A percentile compares a stretch with the other conserved stretches of the same genome.
phyloP scores from a whole-genome alignment of 306 rosid genomes.

The Cucurbita maxima region DNA sequence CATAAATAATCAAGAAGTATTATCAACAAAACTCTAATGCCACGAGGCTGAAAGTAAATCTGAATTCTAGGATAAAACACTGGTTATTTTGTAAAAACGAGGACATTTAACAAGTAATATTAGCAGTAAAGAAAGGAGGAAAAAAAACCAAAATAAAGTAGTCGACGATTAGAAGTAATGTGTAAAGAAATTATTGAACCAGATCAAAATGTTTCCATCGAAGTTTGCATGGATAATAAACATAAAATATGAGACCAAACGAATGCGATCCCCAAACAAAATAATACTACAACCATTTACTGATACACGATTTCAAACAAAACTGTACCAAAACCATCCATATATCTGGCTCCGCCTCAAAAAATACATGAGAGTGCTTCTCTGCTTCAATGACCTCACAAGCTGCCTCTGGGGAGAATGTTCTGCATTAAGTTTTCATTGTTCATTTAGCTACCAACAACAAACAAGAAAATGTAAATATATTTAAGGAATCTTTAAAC shows the following conservation, averaged over 20 bases:
- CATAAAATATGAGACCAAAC: background rate
- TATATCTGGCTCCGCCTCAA: constrained; percentile 78
- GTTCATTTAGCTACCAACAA: background rate
- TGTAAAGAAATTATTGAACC: background rate
- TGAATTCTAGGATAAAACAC: background rate
- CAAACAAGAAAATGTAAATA: background rate
- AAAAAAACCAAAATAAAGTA: background rate
- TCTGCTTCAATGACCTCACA: constrained; percentile 89
- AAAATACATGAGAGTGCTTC: constrained; percentile 63
- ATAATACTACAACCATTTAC: background rate
- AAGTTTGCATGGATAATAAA: background rate
- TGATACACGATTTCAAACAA: background rate
- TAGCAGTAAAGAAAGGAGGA: background rate
- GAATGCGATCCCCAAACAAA: background rate
- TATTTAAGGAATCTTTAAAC: background rate
- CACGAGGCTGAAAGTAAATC: background rate
- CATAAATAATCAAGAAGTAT: background rate
- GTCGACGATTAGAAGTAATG: background rate
- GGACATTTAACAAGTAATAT: background rate
- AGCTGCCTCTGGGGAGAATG: constrained; percentile 83
- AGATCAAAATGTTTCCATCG: background rate
- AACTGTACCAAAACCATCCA: constrained; percentile 76
- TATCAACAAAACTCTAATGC: background rate
- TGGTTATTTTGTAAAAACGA: background rate
- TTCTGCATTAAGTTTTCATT: constrained; percentile 28